phyloP scores from a whole-genome alignment of 2,329 filamentous ascomycete species.

The Aspergillus sp. region DNA sequence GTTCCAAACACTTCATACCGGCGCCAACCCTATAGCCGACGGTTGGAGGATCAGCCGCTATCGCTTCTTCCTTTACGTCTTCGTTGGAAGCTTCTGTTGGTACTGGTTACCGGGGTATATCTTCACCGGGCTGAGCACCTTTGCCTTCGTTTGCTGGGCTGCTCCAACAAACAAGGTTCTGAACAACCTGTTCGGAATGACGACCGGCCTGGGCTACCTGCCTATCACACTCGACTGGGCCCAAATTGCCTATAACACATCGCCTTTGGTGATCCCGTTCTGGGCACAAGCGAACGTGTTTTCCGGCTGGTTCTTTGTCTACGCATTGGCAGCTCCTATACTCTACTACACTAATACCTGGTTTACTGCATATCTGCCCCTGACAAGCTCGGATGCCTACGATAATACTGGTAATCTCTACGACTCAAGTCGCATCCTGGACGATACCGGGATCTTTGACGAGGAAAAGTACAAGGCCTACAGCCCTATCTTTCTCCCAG shows the following conservation, averaged over 20 bases:
- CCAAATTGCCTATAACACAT: conserved; percentile 32
- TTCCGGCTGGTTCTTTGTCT: conserved; percentile 22
- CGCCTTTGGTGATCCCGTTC: conserved; percentile 27
- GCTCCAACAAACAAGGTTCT: conserved; percentile 46
- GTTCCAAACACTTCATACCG: conserved; percentile 37
- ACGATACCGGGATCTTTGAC: conserved; percentile 53
- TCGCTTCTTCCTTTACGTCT: conserved; percentile 36
- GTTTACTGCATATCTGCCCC: conserved; percentile 55
- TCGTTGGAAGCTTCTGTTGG: conserved; percentile 32
- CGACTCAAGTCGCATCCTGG: conserved; percentile 58
- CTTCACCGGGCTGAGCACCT: conserved; percentile 49
- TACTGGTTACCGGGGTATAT: conserved; percentile 38
- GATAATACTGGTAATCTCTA: conserved; percentile 60
- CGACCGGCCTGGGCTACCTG: conserved; percentile 28
- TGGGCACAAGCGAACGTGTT: conserved; percentile 35
- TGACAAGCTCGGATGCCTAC: conserved; percentile 56
- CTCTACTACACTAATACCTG: conserved; percentile 51
- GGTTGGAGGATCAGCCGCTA: conserved; percentile 39
- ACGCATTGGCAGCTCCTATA: conserved; percentile 28
- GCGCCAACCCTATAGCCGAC: conserved; percentile 35
- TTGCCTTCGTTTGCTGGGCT: conserved; percentile 51
- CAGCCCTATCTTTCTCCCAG: conserved; percentile 60
- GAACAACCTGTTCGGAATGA: conserved; percentile 46
- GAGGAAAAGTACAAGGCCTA: conserved; percentile 59
- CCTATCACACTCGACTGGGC: conserved; percentile 35